Percentiles rank a stretch among this genome's conserved stretches.
Conservation (phyloP, 495 filamentous ascomycete species). For the Penicillium canescens region DNA sequence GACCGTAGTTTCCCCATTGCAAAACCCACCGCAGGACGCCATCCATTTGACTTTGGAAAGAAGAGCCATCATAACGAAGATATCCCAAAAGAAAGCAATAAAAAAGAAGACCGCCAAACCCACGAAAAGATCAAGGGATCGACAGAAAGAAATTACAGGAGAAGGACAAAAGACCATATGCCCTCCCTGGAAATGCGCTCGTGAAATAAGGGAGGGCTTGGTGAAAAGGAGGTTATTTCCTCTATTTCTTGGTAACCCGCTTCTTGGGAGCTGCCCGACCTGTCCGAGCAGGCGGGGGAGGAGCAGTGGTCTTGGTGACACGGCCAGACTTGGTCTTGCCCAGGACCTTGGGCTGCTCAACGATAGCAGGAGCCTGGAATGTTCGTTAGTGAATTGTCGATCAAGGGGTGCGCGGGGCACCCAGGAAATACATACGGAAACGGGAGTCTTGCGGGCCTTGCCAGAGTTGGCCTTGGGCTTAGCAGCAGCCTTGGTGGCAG, state of each 20-base stretch:
- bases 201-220: slow-evolving; percentile 26
- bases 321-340: slow-evolving; percentile 91
- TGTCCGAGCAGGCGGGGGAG: slow-evolving; percentile 10
- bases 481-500: slow-evolving; percentile 38
- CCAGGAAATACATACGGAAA: slow-evolving; percentile 35
- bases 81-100: slow-evolving; percentile 39
- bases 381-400: slow-evolving; percentile 10
- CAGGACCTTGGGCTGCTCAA: slow-evolving; percentile 71
- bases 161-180: slow-evolving; percentile 21
- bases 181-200: slow-evolving; percentile 30
- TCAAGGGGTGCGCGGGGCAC: not conserved
- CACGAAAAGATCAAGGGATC: slow-evolving; percentile 24
- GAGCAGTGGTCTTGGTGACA: slow-evolving; percentile 70
- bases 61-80: slow-evolving; percentile 34
- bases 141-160: slow-evolving; percentile 31
- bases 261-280: slow-evolving; percentile 61
- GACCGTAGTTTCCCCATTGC: slow-evolving; percentile 34
- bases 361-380: slow-evolving; percentile 61
- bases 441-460: slow-evolving; percentile 54
- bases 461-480: slow-evolving; percentile 54
- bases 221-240: slow-evolving; percentile 15
- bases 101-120: slow-evolving; percentile 27
- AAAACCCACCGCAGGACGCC: slow-evolving; percentile 48
- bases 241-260: slow-evolving; percentile 60
- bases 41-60: slow-evolving; percentile 33